Conservation (phyloP, 2,329 filamentous ascomycete species). For the Nannizziopsis arthrosporioides region DNA sequence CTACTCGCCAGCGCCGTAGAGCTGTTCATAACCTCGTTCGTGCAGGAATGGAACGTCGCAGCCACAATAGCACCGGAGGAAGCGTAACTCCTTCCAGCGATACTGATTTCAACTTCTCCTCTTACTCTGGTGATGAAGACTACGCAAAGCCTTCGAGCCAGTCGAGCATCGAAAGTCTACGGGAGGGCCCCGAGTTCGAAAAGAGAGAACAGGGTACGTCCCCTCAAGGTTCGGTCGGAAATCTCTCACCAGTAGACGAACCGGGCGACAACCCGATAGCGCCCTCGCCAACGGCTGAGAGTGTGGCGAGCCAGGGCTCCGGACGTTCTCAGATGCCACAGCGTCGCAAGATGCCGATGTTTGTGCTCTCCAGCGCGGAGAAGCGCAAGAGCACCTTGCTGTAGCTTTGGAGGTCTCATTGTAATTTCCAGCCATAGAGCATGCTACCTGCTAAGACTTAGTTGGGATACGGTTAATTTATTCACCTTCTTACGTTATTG, state of each 20-base stretch:
- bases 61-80: conserved; percentile 49
- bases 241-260: not conserved
- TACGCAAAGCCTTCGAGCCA: conserved; percentile 47
- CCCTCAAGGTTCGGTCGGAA: not conserved
- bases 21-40: conserved; percentile 86
- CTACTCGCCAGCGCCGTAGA: conserved; percentile 77
- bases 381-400: conserved; percentile 62
- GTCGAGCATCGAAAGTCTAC: conserved; percentile 60
- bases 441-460: not conserved
- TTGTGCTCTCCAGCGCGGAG: conserved; percentile 78
- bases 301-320: conserved; percentile 46
- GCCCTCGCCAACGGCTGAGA: conserved; percentile 27
- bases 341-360: conserved; percentile 71
- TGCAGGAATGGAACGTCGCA: conserved; percentile 74
- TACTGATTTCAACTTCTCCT: conserved; percentile 55
- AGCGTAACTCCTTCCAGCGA: conserved; percentile 88
- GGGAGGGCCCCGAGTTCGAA: conserved; percentile 78
- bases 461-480: not conserved
- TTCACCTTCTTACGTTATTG: conserved; percentile 2
- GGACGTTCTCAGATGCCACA: conserved; percentile 45
- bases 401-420: not conserved
- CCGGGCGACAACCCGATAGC: not conserved
- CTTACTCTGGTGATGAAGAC: conserved; percentile 51
- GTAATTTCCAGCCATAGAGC: not conserved
- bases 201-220: conserved; percentile 54